Conservation (phyloP, 106 monocot genomes). For the Platanthera zijinensis region DNA sequence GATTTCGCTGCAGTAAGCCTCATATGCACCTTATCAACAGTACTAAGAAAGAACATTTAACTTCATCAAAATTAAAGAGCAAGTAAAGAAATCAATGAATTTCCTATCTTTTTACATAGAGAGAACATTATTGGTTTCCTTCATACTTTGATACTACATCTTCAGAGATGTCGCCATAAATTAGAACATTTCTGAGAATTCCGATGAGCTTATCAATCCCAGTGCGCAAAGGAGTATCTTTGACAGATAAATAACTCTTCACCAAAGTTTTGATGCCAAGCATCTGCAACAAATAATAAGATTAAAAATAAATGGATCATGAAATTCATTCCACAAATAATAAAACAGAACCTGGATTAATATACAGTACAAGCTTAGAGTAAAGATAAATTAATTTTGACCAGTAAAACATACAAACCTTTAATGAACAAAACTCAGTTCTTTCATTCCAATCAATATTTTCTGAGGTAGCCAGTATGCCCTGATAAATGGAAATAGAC, state of each 20-base stretch:
- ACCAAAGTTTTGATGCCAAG: slow-evolving; percentile 90
- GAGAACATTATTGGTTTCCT: neutral
- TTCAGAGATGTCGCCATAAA: slow-evolving; percentile 67
- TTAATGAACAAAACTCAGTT: slow-evolving; percentile 66
- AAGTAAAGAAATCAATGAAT: neutral
- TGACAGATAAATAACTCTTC: slow-evolving; percentile 79
- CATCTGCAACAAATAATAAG: slow-evolving; percentile 39
- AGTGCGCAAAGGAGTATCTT: slow-evolving; percentile 71
- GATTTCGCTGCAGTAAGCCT: slow-evolving; percentile 90
- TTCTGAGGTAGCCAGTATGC: slow-evolving; percentile 6
- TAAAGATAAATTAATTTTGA: neutral
- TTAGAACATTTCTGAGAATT: slow-evolving; percentile 65
- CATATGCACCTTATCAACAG: slow-evolving; percentile 78
- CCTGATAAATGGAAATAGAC: neutral
- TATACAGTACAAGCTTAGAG: neutral
- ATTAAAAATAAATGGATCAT: neutral
- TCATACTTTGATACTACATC: slow-evolving; percentile 70
- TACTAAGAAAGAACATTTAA: slow-evolving; percentile 31
- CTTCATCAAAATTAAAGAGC: neutral
- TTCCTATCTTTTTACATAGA: neutral
- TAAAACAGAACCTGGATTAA: neutral
- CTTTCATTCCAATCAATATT: slow-evolving; percentile 58
- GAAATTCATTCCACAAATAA: neutral
- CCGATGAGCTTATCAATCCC: slow-evolving; percentile 79
- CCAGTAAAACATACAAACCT: slow-evolving; percentile 35